phyloP scores from a whole-genome alignment of 1,139 yeast genomes.

The Citeromyces hawaiiensis region DNA sequence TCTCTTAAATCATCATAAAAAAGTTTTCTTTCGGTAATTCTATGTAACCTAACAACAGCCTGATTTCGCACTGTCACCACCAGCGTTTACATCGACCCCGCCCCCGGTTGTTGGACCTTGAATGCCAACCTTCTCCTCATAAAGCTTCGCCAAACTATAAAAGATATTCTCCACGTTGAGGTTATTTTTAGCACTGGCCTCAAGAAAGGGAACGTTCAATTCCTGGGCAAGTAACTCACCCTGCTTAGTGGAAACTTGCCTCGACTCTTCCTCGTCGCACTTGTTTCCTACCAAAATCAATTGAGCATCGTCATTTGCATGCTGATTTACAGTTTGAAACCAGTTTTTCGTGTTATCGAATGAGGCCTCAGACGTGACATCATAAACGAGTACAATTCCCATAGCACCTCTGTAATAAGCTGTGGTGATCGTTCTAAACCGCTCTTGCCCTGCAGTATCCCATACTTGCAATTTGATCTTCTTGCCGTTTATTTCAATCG shows the following conservation, averaged over 20 bases:
- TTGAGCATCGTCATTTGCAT: slow-evolving; percentile 93
- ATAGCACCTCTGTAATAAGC: slow-evolving; percentile 98
- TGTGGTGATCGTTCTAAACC: slow-evolving; percentile 95
- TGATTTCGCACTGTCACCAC: slow-evolving; percentile 2
- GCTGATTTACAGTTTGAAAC: slow-evolving; percentile 91
- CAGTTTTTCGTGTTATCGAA: slow-evolving; percentile 81
- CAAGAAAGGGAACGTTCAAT: slow-evolving; percentile 82
- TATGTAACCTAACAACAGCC: slow-evolving; percentile 2
- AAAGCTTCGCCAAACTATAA: slow-evolving; percentile 78
- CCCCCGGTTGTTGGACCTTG: slow-evolving; percentile 1
- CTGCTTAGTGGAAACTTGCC: slow-evolving; percentile 74
- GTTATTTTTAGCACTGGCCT: slow-evolving; percentile 91
- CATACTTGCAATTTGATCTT: slow-evolving; percentile 91
- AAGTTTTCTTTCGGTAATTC: not conserved
- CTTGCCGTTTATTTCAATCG: slow-evolving; percentile 87
- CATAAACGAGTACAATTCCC: slow-evolving; percentile 94
- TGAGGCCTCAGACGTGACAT: slow-evolving; percentile 89
- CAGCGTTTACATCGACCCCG: slow-evolving; percentile 3
- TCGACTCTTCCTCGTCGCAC: slow-evolving; percentile 71
- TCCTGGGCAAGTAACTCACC: slow-evolving; percentile 86
- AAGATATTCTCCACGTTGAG: slow-evolving; percentile 87
- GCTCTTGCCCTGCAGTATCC: slow-evolving; percentile 99
- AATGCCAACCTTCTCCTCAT: slow-evolving; percentile 63
- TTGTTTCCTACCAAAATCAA: slow-evolving; percentile 90
- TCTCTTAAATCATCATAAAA: too few species aligned